phyloP scores from a whole-genome alignment of 768 basidiomycete species.

The Mycena olivaceomarginata region DNA sequence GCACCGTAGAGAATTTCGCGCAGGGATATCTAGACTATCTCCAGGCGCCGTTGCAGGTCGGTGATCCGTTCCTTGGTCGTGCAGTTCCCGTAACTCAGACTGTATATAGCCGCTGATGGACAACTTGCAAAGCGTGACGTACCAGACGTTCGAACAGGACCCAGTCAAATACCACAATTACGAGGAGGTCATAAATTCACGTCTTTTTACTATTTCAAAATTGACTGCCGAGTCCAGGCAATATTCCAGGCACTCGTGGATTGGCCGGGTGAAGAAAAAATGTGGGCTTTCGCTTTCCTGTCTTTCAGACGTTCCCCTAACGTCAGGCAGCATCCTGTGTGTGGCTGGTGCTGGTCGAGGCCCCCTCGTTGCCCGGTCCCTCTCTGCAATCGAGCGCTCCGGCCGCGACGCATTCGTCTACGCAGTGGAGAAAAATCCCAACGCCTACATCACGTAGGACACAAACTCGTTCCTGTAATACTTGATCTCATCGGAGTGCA shows the following conservation, averaged over 20 bases:
- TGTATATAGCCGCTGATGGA: conserved; percentile 94
- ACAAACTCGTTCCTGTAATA: conserved; percentile 24
- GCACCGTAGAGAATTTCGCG: conserved; percentile 93
- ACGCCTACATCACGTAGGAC: conserved; percentile 94
- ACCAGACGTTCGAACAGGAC: conserved; percentile 98
- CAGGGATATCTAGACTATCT: conserved; percentile 96
- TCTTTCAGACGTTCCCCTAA: conserved; percentile 34
- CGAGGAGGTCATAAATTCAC: conserved; percentile 80
- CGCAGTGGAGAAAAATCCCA: conserved; percentile 97
- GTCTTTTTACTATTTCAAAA: conserved; percentile 28
- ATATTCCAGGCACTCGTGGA: conserved; percentile 88
- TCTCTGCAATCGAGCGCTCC: conserved; percentile 84
- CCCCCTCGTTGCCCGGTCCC: conserved; percentile 90
- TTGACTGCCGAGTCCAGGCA: conserved; percentile 69
- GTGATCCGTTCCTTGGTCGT: conserved; percentile 41
- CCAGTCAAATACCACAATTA: conserved; percentile 97
- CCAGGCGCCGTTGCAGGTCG: conserved; percentile 94
- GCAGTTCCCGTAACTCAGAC: conserved; percentile 36
- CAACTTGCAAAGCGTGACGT: conserved; percentile 95
- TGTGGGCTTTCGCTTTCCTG: conserved; percentile 68
- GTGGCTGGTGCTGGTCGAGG: conserved; percentile 98
- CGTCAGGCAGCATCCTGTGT: conserved; percentile 80
- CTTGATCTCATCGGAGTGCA: conserved; percentile 56
- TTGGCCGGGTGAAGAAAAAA: conserved; percentile 72
- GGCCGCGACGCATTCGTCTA: conserved; percentile 80